Conservation (phyloP, 2,329 filamentous ascomycete genomes). For the Tolypocladium sp. region DNA sequence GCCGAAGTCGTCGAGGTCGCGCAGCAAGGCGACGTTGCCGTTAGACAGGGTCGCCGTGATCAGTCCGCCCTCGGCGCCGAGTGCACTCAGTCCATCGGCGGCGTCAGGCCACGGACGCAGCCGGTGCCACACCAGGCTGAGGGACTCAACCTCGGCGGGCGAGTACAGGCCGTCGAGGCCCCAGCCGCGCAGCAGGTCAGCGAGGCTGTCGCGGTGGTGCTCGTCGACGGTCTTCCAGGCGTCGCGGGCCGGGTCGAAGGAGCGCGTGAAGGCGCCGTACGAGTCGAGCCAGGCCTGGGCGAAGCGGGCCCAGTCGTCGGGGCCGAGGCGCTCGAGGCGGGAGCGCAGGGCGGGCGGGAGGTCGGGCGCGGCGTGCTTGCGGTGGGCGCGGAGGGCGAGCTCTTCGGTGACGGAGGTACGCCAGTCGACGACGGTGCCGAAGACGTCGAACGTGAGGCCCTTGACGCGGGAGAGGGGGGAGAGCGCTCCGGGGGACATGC, state of each 20-base stretch:
- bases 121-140: conserved; percentile 64
- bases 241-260: conserved; percentile 36
- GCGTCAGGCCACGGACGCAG: conserved; percentile 63
- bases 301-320: conserved; percentile 53
- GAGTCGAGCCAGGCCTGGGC: conserved; percentile 61
- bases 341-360: conserved; percentile 36
- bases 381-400: conserved; percentile 40
- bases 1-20: conserved; percentile 52
- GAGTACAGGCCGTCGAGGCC: conserved; percentile 50
- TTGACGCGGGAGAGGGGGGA: conserved; percentile 30
- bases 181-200: conserved; percentile 46
- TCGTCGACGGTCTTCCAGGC: conserved; percentile 63
- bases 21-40: conserved; percentile 58
- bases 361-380: conserved; percentile 34
- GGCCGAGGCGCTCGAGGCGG: conserved; percentile 40
- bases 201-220: conserved; percentile 57
- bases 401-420: conserved; percentile 54
- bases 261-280: conserved; percentile 52
- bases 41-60: conserved; percentile 64
- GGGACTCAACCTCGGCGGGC: conserved; percentile 50
- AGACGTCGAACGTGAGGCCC: conserved; percentile 65
- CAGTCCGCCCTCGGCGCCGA: conserved; percentile 39
- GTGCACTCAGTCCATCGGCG: conserved; percentile 40
- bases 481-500: conserved; percentile 16
- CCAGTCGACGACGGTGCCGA: conserved; percentile 77